phyloP scores from a whole-genome alignment of 257 asterid species.

The Cinchona pubescens region DNA sequence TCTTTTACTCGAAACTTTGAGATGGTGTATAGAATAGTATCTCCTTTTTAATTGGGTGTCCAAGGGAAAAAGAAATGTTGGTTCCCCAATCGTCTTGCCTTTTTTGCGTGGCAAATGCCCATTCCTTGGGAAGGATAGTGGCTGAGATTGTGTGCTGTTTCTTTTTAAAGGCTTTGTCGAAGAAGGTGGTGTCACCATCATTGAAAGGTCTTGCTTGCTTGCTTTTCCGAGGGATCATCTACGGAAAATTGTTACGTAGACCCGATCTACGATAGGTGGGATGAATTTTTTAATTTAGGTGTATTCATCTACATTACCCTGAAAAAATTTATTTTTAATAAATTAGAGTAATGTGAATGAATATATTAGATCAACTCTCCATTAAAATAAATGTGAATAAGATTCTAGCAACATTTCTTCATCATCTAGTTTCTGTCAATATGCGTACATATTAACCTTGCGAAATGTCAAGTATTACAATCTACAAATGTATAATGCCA shows the following conservation, averaged over 20 bases:
- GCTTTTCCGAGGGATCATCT: slow-evolving; percentile 9
- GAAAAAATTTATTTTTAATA: too few species aligned
- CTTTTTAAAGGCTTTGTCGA: slow-evolving; percentile 12
- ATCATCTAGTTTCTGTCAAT: too few species aligned
- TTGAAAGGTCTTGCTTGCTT: slow-evolving; percentile 8
- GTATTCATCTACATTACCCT: too few species aligned
- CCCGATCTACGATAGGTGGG: too few species aligned
- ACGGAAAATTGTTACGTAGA: too few species aligned
- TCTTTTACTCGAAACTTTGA: neutral
- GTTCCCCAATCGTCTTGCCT: slow-evolving; percentile 21
- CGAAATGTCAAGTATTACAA: neutral
- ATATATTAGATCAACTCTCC: too few species aligned
- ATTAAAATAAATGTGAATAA: too few species aligned
- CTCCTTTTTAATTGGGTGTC: too few species aligned
- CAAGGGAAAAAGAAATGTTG: slow-evolving; percentile 27
- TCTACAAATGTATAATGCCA: too few species aligned
- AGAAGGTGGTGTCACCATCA: slow-evolving; percentile 22
- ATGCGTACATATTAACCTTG: neutral
- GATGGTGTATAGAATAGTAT: neutral
- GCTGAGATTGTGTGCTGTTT: slow-evolving; percentile 35
- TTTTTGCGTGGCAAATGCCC: slow-evolving; percentile 47
- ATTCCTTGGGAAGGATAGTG: slow-evolving; percentile 39
- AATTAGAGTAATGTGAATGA: too few species aligned
- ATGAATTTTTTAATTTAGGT: too few species aligned
- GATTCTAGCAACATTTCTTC: too few species aligned